Evolutionary conservation across 371 early-diverging fungal species (phyloP), one percentile per base, ranked within the genome.

Genomic region (Rhizopus delemar): DNA sequence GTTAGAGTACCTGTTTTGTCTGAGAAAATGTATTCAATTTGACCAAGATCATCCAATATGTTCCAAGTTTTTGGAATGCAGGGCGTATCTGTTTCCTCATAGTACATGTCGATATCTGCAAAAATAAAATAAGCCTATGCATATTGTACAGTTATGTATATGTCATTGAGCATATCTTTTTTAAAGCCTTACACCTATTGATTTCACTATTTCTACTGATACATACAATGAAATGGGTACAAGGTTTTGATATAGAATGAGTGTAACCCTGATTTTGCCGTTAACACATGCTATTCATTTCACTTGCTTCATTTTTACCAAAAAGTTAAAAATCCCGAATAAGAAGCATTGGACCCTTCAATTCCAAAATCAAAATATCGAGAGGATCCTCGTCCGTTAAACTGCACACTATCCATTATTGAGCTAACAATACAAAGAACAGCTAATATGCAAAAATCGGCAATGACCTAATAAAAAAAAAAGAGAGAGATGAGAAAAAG

Each of bases 151-250:
- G 22, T 22, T 22, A 22, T 22, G 22, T 22, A 22, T 22, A 22
- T 22, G 22, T 22, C 22, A 22, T 22, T 22, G 22, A 22, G 22
- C 22, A 22, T 22, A 22, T 22, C 22, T 22, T 22, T 22, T 22
- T 22, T 22, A 22, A 22, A 22, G n/a, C 2, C 77, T 65, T 75
- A 78, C 79, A 15, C 70, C 81, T 46, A 77, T 48, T 3, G 91
- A 86, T 71, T 93, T 93, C 35, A 93, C 94, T 31, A 94, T 81
- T 71, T 99, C 99, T 8, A 99, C 84, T 15, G 93, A 96, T 48
- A 99, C 90, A 68, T 97, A 99, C 33, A 99, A 83, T 22, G 98
- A 96, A 56, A 99, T 92, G 0, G 99, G 99, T 5, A 99, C 78
- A 65, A 80, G 77, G 52, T 80, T 80, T 50, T 80, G 81, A 41